phyloP scores from a whole-genome alignment of 257 asterid genomes.

The Salvia rosmarinus region DNA sequence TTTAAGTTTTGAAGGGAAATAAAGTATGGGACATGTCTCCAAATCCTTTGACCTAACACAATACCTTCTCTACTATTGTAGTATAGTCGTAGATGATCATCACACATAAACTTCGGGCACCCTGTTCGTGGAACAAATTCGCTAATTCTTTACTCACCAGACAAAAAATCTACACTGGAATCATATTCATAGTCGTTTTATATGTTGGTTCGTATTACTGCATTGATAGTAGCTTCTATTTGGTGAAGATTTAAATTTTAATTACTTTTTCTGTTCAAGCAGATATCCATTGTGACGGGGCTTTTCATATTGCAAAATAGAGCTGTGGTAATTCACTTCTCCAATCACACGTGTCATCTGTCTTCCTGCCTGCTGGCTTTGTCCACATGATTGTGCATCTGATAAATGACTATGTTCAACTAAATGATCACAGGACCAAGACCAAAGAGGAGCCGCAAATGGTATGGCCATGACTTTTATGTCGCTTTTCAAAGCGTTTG shows the following conservation, averaged over 20 bases:
- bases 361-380: not conserved
- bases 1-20: not conserved
- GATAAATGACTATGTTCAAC: not conserved
- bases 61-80: no score
- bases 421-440: slow-evolving; percentile 54
- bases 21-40: not conserved
- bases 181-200: not conserved
- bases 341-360: not conserved
- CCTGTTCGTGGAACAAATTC: not conserved
- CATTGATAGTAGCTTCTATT: not conserved
- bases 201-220: not conserved
- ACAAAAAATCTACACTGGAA: not conserved
- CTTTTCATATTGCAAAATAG: slow-evolving; percentile 74
- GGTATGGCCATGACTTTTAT: slow-evolving; percentile 74
- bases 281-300: slow-evolving; percentile 78
- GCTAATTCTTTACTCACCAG: not conserved
- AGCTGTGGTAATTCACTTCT: slow-evolving; percentile 69
- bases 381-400: not conserved
- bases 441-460: slow-evolving; percentile 92
- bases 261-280: slow-evolving; percentile 25
- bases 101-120: not conserved
- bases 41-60: not conserved
- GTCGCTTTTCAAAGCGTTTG: slow-evolving; percentile 74
- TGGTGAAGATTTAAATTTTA: not conserved
- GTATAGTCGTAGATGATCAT: no score